Evolutionary conservation across 1,139 yeast species (phyloP), one percentile per base, ranked within the genome.

Genomic region (Yamadazyma pseudoaaseri): DNA sequence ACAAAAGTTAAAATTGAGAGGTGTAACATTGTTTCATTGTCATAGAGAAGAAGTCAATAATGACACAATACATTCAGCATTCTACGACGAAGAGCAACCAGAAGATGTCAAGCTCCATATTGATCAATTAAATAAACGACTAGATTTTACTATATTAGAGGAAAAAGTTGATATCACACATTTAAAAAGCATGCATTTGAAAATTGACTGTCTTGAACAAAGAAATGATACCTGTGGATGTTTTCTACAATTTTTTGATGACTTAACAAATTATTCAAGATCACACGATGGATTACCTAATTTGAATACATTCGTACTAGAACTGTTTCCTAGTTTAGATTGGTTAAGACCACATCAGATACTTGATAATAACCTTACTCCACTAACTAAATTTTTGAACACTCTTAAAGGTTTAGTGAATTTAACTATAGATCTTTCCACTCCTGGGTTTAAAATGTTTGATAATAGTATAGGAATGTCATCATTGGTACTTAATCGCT

Each of bases 371-470:
- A 51, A 59, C 9, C 40, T 65, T 21, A 52, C 58, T 0, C 72
- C 71, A 1, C 44, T 65, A 27, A 66, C 69, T 0, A 45, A 44
- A 7, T 61, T 62, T 35, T 42, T 64, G 14, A 49, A 52, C 27
- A 47, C 62, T 1, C 49, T 65, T 31, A 24, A 29, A 5, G 51
- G 42, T 17, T 41, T 65, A 23, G 27, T 48, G 5, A 42, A 61
- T 21, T 43, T 65, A 16, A 49, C 59, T 0, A 51, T 65, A 31
- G 70, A 64, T 41, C 62, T 64, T 36, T 52, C 65, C 2, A 62
- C 70, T 0, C 66, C 66, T 1, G 67, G 68, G 5, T 63, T 62
- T 42, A 65, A 65, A 42, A 65, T 64, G 69, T 64, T 64, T 47
- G 69, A 59, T 35, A 49, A 47, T 35, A 52, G 51, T 23, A 51